Base-by-base conservation (phyloP, 192 early-diverging fungal genomes). In the Linnemannia hyalina region DNA sequence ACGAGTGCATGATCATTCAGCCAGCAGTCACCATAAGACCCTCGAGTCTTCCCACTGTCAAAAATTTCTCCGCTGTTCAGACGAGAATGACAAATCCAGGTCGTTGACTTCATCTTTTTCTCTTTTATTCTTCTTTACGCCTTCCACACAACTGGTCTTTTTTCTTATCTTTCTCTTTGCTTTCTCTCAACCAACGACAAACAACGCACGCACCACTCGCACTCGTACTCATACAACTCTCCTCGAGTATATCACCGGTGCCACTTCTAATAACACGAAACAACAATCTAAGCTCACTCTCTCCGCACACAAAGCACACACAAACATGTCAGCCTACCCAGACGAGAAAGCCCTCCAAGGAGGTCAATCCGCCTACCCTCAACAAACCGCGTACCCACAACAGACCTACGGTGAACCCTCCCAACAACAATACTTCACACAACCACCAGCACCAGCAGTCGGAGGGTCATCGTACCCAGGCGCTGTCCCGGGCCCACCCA, bases 401-500 rank as follows among this genome's bases (percentile, higher is more conserved):
- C 7, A 26, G 5, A 8, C 60, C 9, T 65, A 65, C 60, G 57
- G 6, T 29, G n/a, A 60, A 60, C 49, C 26, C 18, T 29, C 44
- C 10, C 73, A 55, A 32, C 73, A 75, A 55, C 73, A 18, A n/a
- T 42, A 29, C 11, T 32, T 22, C 18, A 10, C 20, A 35, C 54
- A 76, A 46, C 57, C 32, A 20, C 35, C 54, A 26, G 57, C 57
- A 15, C 11, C 60, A 26, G 60, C 60, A 32, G 60, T 65, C 13
- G 60, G 60, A 65, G 60, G 60, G 2, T 32, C 60, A 8, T 35
- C 55, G 10, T 85, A 85, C 70, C 83, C 83, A 46, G 83, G 83
- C 38, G 83, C 73, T 10, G 26, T 23, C 5, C 22, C 40, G 6
- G 78, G 44, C 1, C 35, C 78, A 46, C 78, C 68, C 23, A 55